Conservation (phyloP, 169 alveolate genomes). For the Plasmodium fragile region DNA sequence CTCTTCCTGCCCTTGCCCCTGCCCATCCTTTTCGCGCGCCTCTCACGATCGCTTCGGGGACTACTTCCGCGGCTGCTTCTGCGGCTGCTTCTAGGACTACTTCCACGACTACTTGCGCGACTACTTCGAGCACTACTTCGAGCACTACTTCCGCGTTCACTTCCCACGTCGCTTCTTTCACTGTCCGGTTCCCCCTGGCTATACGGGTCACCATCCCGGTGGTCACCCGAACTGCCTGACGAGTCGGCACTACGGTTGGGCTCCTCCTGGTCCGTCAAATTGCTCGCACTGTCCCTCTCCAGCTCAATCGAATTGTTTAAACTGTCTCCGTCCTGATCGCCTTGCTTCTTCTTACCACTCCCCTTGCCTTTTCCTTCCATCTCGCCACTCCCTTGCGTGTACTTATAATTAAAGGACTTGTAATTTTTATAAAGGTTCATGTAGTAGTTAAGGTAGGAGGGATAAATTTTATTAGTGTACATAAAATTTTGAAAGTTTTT, state of each 20-base stretch:
- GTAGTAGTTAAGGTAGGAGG: constrained; percentile 52
- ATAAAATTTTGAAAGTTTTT: constrained; percentile 43
- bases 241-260: background rate
- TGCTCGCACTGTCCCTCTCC: background rate
- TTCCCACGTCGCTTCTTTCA: background rate
- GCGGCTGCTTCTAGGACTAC: background rate
- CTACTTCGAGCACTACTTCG: background rate
- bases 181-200: background rate
- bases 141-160: background rate
- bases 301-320: background rate
- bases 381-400: background rate
- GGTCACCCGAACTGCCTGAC: background rate
- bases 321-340: background rate
- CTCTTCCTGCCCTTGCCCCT: background rate
- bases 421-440: constrained; percentile 52
- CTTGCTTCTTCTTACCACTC: background rate
- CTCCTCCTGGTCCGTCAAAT: background rate
- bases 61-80: background rate
- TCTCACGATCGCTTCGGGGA: background rate
- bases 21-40: background rate
- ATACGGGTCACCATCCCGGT: background rate
- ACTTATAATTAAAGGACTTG: constrained; percentile 23
- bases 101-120: background rate
- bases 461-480: constrained; percentile 69
- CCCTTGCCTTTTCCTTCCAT: background rate